A percentile compares a stretch with the other conserved stretches of the same genome.
Conservation (phyloP, 768 basidiomycete species). For the Sistotremastrum niveocremeum region DNA sequence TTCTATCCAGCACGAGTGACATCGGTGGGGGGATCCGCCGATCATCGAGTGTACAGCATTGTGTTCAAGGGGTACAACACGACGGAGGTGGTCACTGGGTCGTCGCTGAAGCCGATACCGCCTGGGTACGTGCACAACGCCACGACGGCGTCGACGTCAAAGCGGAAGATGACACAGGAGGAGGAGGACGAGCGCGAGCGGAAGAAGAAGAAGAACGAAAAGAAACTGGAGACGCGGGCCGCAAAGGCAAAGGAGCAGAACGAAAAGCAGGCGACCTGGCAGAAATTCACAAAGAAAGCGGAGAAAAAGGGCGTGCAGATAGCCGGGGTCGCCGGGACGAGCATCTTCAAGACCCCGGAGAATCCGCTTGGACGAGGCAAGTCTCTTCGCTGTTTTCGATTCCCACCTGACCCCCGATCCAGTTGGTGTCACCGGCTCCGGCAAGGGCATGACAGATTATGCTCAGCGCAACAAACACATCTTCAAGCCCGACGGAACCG, state of each 20-base stretch:
- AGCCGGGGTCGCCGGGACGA: conserved; percentile 76
- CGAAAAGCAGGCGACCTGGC: conserved; percentile 77
- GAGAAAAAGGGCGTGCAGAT: conserved; percentile 89
- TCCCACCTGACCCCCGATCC: conserved; percentile 6
- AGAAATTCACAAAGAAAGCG: conserved; percentile 89
- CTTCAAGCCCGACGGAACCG: conserved; percentile 41
- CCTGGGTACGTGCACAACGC: conserved; percentile 24
- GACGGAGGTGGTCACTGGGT: conserved; percentile 67
- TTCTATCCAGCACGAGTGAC: conserved; percentile 89
- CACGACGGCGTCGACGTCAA: conserved; percentile 28
- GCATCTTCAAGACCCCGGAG: conserved; percentile 90
- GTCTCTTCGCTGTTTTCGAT: conserved; percentile 9
- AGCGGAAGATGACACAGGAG: conserved; percentile 65
- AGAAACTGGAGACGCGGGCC: conserved; percentile 73
- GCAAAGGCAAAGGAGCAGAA: conserved; percentile 82
- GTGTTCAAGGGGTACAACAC: conserved; percentile 88
- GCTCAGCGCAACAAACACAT: conserved; percentile 62
- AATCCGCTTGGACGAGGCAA: conserved; percentile 77
- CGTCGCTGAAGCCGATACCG: conserved; percentile 60
- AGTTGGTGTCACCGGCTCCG: conserved; percentile 90
- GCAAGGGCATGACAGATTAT: conserved; percentile 78
- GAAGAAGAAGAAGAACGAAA: conserved; percentile 94
- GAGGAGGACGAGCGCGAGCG: conserved; percentile 80
- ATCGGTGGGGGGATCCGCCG: conserved; percentile 65
- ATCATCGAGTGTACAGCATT: conserved; percentile 78